Evolutionary conservation across 192 early-diverging fungal species (phyloP).

Genomic region (Coemansia sp.): DNA sequence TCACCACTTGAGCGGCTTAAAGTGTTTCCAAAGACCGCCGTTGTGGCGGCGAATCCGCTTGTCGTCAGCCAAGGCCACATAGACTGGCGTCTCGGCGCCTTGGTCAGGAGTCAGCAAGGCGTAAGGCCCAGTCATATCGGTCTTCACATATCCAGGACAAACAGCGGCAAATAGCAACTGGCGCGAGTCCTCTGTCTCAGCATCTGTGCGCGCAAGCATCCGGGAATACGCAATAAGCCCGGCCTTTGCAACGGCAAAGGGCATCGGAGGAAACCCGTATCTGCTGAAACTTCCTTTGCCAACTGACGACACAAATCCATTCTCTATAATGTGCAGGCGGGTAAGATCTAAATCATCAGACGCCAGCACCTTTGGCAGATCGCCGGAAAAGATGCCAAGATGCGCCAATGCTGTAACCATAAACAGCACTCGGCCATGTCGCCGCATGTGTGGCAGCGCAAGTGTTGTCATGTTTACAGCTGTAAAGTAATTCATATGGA

Average conservation of each 20-base stretch:
- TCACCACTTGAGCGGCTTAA: constrained; percentile 48
- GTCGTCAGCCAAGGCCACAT: constrained; percentile 39
- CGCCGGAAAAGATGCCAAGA: constrained; percentile 53
- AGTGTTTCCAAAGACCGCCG: constrained; percentile 48
- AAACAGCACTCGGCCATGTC: constrained; percentile 33
- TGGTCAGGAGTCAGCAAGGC: constrained; percentile 45
- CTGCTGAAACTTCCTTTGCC: constrained; percentile 34
- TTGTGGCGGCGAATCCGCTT: constrained; percentile 42
- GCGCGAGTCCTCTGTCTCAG: constrained; percentile 14
- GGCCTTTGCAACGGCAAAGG: constrained; percentile 52
- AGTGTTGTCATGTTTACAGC: constrained; percentile 39
- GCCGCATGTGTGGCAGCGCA: constrained; percentile 40
- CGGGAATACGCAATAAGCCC: constrained; percentile 50
- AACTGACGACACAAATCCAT: constrained; percentile 50
- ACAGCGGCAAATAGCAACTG: constrained; percentile 47
- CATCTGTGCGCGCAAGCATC: constrained; percentile 35
- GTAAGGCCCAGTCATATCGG: constrained; percentile 47
- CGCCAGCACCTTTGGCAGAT: constrained; percentile 43
- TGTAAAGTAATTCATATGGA: constrained; percentile 48
- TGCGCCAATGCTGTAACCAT: constrained; percentile 51
- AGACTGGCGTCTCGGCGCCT: constrained; percentile 51
- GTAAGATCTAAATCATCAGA: constrained; percentile 35
- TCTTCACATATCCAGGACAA: constrained; percentile 48
- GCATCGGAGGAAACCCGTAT: constrained; percentile 54
- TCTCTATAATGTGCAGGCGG: constrained; percentile 48